A percentile compares a stretch with the other conserved stretches of the same genome.
These are phyloP conservation scores for Paramecium sexaurelia DNA, from an alignment of 73 alveolate genomes.

Conservation along the genomic window DNA sequence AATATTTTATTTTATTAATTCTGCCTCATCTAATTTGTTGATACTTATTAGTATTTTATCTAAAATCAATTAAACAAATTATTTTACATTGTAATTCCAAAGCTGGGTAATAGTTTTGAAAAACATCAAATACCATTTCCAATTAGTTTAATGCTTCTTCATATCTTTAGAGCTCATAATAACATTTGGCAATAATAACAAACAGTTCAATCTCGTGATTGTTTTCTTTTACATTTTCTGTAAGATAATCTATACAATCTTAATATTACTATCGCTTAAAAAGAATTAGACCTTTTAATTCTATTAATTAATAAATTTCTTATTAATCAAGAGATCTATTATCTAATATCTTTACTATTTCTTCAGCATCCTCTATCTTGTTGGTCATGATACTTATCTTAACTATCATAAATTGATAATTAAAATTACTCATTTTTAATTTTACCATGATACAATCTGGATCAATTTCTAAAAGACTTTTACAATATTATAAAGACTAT, in stretches of 20 bases:
- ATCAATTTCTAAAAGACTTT: background rate
- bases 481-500: background rate
- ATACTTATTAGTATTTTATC: background rate
- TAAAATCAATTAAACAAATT: background rate
- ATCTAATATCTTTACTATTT: background rate
- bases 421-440: background rate
- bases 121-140: conserved; percentile 1
- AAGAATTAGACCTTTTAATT: background rate
- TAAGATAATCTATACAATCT: background rate
- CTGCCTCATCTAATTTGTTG: background rate
- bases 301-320: background rate
- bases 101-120: background rate
- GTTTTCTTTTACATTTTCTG: background rate
- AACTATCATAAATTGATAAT: background rate
- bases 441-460: background rate
- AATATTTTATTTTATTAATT: background rate
- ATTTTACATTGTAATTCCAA: background rate
- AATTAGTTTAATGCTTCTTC: background rate
- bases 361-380: background rate
- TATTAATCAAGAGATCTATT: background rate
- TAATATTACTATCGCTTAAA: background rate
- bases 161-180: background rate
- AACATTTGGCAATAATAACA: background rate
- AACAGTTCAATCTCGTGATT: background rate
- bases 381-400: background rate